These are phyloP conservation scores for Trifolium subterraneum DNA, from an alignment of 306 rosid species.

Conservation along the genomic window DNA sequence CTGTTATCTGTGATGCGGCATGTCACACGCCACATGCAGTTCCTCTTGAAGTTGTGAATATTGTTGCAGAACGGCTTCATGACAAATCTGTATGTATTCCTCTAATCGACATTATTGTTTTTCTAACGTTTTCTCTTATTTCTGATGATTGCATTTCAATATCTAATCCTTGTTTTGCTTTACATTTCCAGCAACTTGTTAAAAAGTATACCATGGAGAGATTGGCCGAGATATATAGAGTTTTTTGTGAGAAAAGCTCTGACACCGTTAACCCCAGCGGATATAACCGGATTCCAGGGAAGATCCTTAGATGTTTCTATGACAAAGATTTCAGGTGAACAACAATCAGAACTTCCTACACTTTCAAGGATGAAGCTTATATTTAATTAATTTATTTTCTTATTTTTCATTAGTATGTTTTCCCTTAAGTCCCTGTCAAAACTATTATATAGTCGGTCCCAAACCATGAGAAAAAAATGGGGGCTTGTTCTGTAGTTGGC, in stretches of 20 bases:
- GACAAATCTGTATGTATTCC: conserved; percentile 85
- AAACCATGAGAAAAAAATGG: neutral
- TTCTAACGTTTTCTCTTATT: conserved; percentile 31
- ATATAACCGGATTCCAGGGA: conserved; percentile 90
- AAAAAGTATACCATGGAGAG: conserved; percentile 91
- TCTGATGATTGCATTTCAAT: conserved; percentile 30
- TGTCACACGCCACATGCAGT: conserved; percentile 63
- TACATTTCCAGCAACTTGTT: conserved; percentile 77
- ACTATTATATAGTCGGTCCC: neutral
- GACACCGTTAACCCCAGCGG: conserved; percentile 53
- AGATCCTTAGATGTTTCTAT: conserved; percentile 87
- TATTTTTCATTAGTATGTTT: neutral
- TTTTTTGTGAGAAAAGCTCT: conserved; percentile 63
- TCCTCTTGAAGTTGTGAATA: conserved; percentile 77
- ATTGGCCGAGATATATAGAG: conserved; percentile 81
- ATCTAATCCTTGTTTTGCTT: conserved; percentile 40
- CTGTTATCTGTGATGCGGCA: conserved; percentile 83
- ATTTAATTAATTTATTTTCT: neutral
- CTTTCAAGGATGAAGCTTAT: neutral
- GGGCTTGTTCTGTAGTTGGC: conserved; percentile 1
- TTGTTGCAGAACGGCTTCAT: conserved; percentile 86
- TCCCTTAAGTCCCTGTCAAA: neutral
- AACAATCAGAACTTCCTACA: conserved; percentile 6
- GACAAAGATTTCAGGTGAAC: conserved; percentile 95
- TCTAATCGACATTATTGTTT: conserved; percentile 30